phyloP scores from a whole-genome alignment of 2,329 filamentous ascomycete genomes.

The Macrophomina pseudophaseolina region DNA sequence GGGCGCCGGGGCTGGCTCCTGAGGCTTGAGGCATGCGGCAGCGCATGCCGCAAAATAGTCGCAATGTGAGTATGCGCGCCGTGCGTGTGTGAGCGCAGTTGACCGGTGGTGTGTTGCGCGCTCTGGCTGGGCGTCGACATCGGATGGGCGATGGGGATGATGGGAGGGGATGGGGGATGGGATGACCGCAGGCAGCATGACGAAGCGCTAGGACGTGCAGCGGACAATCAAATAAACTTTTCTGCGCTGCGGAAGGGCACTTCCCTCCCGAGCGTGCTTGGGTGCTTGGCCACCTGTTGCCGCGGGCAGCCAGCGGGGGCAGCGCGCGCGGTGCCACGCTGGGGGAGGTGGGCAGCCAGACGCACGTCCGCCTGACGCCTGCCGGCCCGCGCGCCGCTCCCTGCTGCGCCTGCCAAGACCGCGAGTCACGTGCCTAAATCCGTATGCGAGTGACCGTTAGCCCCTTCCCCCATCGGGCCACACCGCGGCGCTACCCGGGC shows the following conservation, averaged over 20 bases:
- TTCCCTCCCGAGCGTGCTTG: constrained; percentile 25
- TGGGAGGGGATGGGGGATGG: constrained; percentile 4
- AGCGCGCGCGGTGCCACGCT: not conserved
- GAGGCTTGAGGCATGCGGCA: constrained; percentile 18
- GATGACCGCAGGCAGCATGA: constrained; percentile 23
- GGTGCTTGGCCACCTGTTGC: constrained; percentile 11
- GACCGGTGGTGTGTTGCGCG: constrained; percentile 1
- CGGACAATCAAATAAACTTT: constrained; percentile 26
- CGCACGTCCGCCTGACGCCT: not conserved
- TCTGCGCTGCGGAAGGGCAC: constrained; percentile 26
- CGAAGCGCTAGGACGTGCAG: constrained; percentile 24
- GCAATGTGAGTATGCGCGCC: not conserved
- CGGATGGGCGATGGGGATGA: not conserved
- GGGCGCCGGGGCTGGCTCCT: constrained; percentile 24
- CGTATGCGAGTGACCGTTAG: constrained; percentile 27
- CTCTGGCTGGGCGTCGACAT: not conserved
- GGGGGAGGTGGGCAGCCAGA: constrained; percentile 3
- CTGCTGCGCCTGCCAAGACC: not conserved
- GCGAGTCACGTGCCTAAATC: constrained; percentile 27
- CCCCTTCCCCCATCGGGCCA: not conserved
- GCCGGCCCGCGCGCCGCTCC: constrained; percentile 12
- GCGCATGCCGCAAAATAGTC: constrained; percentile 2
- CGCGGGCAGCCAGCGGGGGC: constrained; percentile 13
- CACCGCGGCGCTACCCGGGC: constrained; percentile 21
- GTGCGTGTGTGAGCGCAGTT: not conserved